Evolutionary conservation across 345 rosid species (phyloP), one percentile per base, ranked within the genome.

Genomic region (Hirschfeldia incana): DNA sequence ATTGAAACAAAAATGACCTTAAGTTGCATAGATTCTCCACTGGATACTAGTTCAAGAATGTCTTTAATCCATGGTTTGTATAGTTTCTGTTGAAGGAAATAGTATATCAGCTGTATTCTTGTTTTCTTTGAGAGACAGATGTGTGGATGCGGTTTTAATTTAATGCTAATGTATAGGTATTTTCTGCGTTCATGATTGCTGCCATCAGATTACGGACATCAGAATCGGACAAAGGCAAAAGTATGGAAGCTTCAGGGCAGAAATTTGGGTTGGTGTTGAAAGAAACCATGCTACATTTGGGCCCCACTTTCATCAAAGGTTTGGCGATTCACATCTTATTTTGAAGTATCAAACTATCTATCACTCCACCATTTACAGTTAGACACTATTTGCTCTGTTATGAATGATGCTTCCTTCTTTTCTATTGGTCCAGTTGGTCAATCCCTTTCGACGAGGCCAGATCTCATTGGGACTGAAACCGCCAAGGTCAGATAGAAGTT

Each of bases 301-400:
- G 98, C 10, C 98, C 98, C 64, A 94, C 98, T 69, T 94, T 94
- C 82, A 88, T 94, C 80, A 94, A 94, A 89, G 98, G 98, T 94
- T 49, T 76, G 84, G 46, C 39, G 37, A 75, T 33, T 55, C 33
- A 44, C 10, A 1, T 66, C 60, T 9, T 69, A 62, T 37, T 74
- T 21, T 77, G 70, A 76, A 63, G 51, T 79, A 69, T 59, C 69
- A 70, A 82, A 62, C 58, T 76, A 29, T 60, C 29, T 46, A 53
- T 67, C 33, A 79, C 74, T 57, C 39, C 21, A 74, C 60, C 26
- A 44, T 61, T 80, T 73, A 71, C 75, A 68, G 73, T 75, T 65
- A 28, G 26, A 53, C 80, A 83, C 73, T 80, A 21, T 21, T 82
- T 75, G 69, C 82, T 79, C 72, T 83, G 49, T 80, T 82, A 79